Conservation (phyloP, 2,329 filamentous ascomycete species). For the Phialophora chinensis region DNA sequence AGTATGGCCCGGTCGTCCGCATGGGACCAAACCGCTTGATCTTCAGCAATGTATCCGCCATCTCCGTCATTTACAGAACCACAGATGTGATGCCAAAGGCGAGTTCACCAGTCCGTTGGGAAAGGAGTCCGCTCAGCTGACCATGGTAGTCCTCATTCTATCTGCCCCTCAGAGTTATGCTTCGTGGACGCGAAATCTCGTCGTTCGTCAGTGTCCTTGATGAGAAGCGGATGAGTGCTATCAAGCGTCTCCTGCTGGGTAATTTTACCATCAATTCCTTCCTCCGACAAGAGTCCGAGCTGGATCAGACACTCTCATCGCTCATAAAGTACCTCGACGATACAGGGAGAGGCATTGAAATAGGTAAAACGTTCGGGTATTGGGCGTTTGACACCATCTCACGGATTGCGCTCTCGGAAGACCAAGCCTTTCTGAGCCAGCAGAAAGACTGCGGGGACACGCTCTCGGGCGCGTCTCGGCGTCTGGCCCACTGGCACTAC, state of each 20-base stretch:
- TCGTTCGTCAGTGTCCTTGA: slow-evolving; percentile 19
- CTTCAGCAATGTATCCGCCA: slow-evolving; percentile 26
- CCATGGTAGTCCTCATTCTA: slow-evolving; percentile 21
- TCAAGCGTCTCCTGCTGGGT: slow-evolving; percentile 80
- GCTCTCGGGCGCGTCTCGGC: slow-evolving; percentile 5
- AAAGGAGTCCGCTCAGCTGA: neutral
- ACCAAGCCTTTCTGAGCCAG: slow-evolving; percentile 16
- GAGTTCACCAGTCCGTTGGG: neutral
- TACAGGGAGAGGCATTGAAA: slow-evolving; percentile 14
- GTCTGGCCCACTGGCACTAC: slow-evolving; percentile 19
- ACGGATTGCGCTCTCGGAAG: slow-evolving; percentile 23
- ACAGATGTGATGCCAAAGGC: slow-evolving; percentile 29
- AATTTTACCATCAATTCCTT: slow-evolving; percentile 71
- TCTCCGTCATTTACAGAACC: slow-evolving; percentile 28
- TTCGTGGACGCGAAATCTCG: slow-evolving; percentile 19
- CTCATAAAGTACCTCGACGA: slow-evolving; percentile 15
- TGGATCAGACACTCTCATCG: slow-evolving; percentile 57
- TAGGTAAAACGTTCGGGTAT: slow-evolving; percentile 7
- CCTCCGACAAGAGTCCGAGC: slow-evolving; percentile 80
- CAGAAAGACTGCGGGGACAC: slow-evolving; percentile 20
- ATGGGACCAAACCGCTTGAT: slow-evolving; percentile 28
- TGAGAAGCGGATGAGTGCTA: slow-evolving; percentile 45
- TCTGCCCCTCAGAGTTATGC: slow-evolving; percentile 10
- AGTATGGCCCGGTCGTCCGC: slow-evolving; percentile 30
- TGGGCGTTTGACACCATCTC: slow-evolving; percentile 30